These are phyloP conservation scores for Saccharomycopsis phalli DNA, from an alignment of 1,139 yeast genomes.

Conservation along the genomic window DNA sequence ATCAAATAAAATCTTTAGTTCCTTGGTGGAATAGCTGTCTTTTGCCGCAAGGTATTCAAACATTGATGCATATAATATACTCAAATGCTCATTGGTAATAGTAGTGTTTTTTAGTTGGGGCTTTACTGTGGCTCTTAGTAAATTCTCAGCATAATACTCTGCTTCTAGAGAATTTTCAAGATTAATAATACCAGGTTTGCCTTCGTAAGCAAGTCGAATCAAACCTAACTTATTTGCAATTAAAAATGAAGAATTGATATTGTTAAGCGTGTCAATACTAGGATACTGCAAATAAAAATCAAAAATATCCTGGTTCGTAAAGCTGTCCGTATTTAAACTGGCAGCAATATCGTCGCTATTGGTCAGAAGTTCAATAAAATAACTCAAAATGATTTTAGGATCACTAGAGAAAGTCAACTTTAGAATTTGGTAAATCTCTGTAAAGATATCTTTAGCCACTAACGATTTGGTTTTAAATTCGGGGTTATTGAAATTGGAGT, in stretches of 20 bases:
- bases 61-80: conserved; percentile 13
- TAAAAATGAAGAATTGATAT: conserved; percentile 10
- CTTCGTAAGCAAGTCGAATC: conserved; percentile 11
- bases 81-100: conserved; percentile 12
- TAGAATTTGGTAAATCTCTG: conserved; percentile 15
- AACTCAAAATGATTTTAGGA: conserved; percentile 15
- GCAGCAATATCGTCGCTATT: background rate
- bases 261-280: background rate
- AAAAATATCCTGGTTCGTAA: conserved; percentile 1
- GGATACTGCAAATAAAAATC: conserved; percentile 5
- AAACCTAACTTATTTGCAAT: conserved; percentile 17
- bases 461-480: conserved; percentile 8
- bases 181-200: conserved; percentile 5
- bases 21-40: background rate
- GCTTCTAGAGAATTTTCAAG: conserved; percentile 11
- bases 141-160: conserved; percentile 10
- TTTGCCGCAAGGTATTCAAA: conserved; percentile 6
- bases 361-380: conserved; percentile 10
- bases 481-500: conserved; percentile 24
- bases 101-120: conserved; percentile 6
- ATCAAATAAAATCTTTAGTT: conserved; percentile 7
- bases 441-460: conserved; percentile 11
- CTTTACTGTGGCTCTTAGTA: conserved; percentile 7
- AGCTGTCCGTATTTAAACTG: background rate
- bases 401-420: conserved; percentile 10